Base-by-base conservation (phyloP, 2,329 filamentous ascomycete genomes). In the Fusarium decemcellulare region DNA sequence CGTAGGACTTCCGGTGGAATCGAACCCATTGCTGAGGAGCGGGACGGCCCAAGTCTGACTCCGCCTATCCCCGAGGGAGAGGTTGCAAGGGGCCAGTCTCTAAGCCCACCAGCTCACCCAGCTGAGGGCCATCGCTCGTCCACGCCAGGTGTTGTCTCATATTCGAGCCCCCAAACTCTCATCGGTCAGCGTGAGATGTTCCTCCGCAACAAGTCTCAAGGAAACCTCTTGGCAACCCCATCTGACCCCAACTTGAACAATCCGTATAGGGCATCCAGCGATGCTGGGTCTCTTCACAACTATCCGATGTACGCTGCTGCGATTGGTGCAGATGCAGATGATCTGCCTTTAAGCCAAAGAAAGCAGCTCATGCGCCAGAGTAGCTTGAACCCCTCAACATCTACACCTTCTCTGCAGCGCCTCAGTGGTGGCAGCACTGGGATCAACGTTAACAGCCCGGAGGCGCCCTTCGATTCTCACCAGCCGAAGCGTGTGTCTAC, bases 331-430 rank as follows among this genome's bases (percentile, higher is more conserved):
- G 87, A 88, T 68, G 82, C 85, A 2, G 93, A 95, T 64, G 88
- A 94, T 59, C 84, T 95, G 70, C 91, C 93, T 0, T 84, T 96
- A 16, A 91, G 89, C 43, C 88, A 92, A 72, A 90, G 92, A 44
- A 87, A 86, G 59, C 81, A 87, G 47, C 78, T 92, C 30, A 88
- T 92, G 59, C 88, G 87, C 34, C 85, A 87, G 43, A 84, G 77
- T 67, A 86, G 83, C 72, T 66, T 82, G 50, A 76, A 80, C 67
- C 68, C 74, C 42, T 71, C 73, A 11, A 53, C 70, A 75, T 72
- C 77, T n/a, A 67, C 70, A 6, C 68, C 69, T 12, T 66, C 63
- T 15, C 68, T 73, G 30, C 57, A 70, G 23, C 73, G 72, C n/a
- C 64, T 68, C 23, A 67, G 70, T 18, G 78, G 77, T 36, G 68